Base-by-base conservation (phyloP, 176 grass and related monocot genomes). In the Musa beccarii region DNA sequence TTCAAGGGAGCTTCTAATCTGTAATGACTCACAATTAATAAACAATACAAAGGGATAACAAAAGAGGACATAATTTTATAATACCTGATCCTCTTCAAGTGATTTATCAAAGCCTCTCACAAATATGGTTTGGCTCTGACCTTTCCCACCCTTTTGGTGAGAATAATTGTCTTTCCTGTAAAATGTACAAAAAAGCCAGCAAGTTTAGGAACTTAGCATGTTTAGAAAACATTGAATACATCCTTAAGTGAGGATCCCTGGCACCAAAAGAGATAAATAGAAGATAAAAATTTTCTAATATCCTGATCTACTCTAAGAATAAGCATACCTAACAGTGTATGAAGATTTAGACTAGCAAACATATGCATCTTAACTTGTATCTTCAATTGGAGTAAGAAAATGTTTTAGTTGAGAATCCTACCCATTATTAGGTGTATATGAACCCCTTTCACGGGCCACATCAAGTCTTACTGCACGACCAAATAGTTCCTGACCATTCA, bases 71-170 rank as follows among this genome's bases (percentile, higher is more conserved):
- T 17, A 52, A 80, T 12, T 10, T 16, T 49, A 11, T 72, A 14
- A 43, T 83, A 97, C 88, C 88, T 76, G 77, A 73, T 84, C 78
- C 69, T 93, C 90, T n/a, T 63, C 51, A 62, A 80, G 82, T 53
- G 72, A 71, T 80, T 63, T 72, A 64, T 98, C 65, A 76, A 98
- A 97, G 68, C 94, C 94, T 74, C 70, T 89, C 15, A 98, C 53
- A 75, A 98, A 96, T 74, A 89, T 9, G 1, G 92, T 87, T 12
- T 78, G 55, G 71, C 85, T 69, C 8, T 25, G n/a, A 50, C 89
- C 87, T 59, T 78, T 86, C 17, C 55, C 68, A 22, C 82, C 75
- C 52, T 89, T 89, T 62, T 92, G 86, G 78, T 81, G 81, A 67
- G 89, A 92, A 43, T 43, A 43, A 43, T 43, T 43, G 1, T 76